Base-by-base conservation (phyloP, 257 asterid genomes). In the Ballota nigra region DNA sequence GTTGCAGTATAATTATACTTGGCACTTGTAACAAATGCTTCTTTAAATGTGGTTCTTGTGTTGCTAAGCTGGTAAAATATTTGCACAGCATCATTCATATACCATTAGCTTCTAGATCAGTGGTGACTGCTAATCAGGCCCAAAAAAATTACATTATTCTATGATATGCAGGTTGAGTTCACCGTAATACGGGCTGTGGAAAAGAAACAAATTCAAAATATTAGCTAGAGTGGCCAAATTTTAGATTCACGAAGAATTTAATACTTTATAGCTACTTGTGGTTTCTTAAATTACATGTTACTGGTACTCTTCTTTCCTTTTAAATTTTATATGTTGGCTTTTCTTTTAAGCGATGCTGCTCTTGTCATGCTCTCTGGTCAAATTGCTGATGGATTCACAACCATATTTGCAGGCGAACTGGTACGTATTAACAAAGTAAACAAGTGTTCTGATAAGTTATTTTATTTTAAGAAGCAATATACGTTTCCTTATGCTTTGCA, bases 321-420 rank as follows among this genome's bases (percentile, higher is more conserved):
- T 81, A 59, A 61, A 13, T 70, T 47, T 24, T 59, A 70, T 69
- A 66, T 55, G 62, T 72, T 81, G 13, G 57, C 53, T 61, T 73
- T 66, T 79, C 22, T 79, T 63, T 81, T 59, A 45, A 92, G 98
- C 8, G 88, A 83, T 80, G 96, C 97, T 72, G 96, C 98, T 58
- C 56, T 80, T 64, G 97, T 92, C 80, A 87, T 92, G 98, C 95
- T 93, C 75, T 86, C 96, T 19, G 98, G 98, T 64, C 98, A 93
- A 82, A 23, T 93, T 69, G 97, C 98, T 36, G 98, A 93, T 83
- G 98, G 96, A 68, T 83, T 88, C 80, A 81, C 89, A 28, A 85
- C 94, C 53, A 73, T 93, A 70, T 86, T 93, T 76, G 94, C 93
- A 5, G 98, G 96, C 64, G 98, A 93, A 83, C 87, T 93, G 90